Evolutionary conservation across 192 early-diverging fungal species (phyloP), one percentile per base, ranked within the genome.

Genomic region (Chytriomyces confervae): DNA sequence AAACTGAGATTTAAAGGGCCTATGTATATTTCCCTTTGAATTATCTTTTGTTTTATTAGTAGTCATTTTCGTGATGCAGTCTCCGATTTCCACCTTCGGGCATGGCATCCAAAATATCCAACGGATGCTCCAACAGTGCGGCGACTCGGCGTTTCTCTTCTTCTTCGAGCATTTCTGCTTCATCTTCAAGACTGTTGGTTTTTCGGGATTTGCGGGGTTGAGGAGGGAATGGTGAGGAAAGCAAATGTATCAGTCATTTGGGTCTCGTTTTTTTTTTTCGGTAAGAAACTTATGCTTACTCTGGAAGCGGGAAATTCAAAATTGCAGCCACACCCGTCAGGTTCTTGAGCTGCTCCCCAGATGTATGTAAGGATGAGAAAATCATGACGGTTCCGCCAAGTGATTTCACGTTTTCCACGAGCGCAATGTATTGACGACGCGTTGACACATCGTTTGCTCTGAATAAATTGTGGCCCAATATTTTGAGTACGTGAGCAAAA

Each of bases 261-360:
- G 36, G 36, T 36, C 36, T 36, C 29, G 29, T 1, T 36, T 36
- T 36, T 36, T 36, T 36, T 36, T 2, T 2, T 36, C 29, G 0
- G 23, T 5, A 61, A 61, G 23, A 61, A 61, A 3, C 16, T 23
- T 23, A 24, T 18, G 36, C 63, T 66, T 18, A 79, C 77, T 96
- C 91, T 27, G 92, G 93, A 61, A 99, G 75, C n/a, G 96, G 94
- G 69, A 97, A 99, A 66, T 89, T 93, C 50, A 97, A 84, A 61
- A 96, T 94, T 5, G 95, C 95, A 9, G 98, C 98, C 6, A 99
- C 94, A 29, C 98, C 98, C 20, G 96, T 92, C 50, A 99, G 83
- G 84, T 97, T 95, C 77, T 90, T 92, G 13, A 99, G 86, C 82
- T 97, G 95, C 85, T 99, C 98, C 69, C 98, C 98, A 0, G 95